Evolutionary conservation across 176 grass and related monocot genomes (phyloP), one percentile per base, ranked within the genome.

Genomic region (Ananas comosus): DNA sequence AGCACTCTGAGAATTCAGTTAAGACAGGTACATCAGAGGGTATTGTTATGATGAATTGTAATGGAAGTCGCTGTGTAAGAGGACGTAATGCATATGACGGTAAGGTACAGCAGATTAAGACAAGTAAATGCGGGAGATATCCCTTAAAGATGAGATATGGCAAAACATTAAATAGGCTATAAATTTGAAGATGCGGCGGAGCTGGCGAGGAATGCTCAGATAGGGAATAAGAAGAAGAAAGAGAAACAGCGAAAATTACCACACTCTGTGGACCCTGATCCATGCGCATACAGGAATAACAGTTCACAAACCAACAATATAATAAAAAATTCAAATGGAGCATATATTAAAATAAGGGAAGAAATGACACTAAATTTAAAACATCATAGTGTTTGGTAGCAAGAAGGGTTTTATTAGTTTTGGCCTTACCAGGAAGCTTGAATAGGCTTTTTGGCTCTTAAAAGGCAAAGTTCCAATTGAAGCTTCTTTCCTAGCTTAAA

Each of bases 1-100:
- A 63, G 90, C 95, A 28, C 95, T 94, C 95, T 99, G 89, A 10
- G 18, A 64, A 61, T 54, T 13, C 13, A 61, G 33, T 42, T 42
- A 61, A 61, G 22, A 61, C n/a, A 61, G 21, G 16, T 16, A 42
- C 33, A 7, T 42, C 33, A 42, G 33, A 42, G 5, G 33, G 33
- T 33, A 33, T 33, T 33, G 29, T 33, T 33, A 33, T 33, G 29
- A 33, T 33, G 29, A 33, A 33, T 33, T 33, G 29, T 33, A 24
- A 24, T 24, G 25, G 25, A 27, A 27, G 25, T 27, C 2, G 25
- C 33, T 42, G 33, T 42, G 6, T 42, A 42, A 42, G 33, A 42
- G 33, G 33, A 42, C 33, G 5, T 42, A 42, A 42, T 42, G 33
- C 33, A 42, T 42, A 42, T 42, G 33, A 42, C 33, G 33, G 33